phyloP scores from a whole-genome alignment of 352 stramenopile genomes.

The Peronospora belbahrii region DNA sequence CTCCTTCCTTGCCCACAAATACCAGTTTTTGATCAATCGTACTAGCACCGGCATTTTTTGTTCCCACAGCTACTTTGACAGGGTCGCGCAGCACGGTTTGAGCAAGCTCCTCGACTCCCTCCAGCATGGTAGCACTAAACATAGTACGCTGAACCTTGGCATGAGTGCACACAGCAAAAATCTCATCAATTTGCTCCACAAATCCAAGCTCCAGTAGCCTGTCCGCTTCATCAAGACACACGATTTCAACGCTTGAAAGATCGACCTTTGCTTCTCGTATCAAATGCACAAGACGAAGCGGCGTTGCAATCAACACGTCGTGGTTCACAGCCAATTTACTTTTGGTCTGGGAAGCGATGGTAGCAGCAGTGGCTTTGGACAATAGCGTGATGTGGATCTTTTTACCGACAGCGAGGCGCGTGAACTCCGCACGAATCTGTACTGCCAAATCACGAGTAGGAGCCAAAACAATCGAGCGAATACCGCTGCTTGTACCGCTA shows the following conservation, averaged over 20 bases:
- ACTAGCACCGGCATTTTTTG: slow-evolving; percentile 78
- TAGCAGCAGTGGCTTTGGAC: slow-evolving; percentile 88
- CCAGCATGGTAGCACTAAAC: slow-evolving; percentile 97
- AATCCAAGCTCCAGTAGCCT: slow-evolving; percentile 96
- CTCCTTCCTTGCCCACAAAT: slow-evolving; percentile 98
- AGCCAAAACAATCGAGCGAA: slow-evolving; percentile 92
- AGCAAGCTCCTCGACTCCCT: slow-evolving; percentile 92
- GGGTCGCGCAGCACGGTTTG: slow-evolving; percentile 95
- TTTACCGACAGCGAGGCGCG: slow-evolving; percentile 79
- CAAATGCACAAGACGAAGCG: slow-evolving; percentile 90
- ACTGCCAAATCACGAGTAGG: slow-evolving; percentile 96
- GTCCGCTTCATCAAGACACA: slow-evolving; percentile 98
- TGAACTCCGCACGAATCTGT: slow-evolving; percentile 95
- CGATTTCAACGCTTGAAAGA: slow-evolving; percentile 81
- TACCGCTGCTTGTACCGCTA: slow-evolving; percentile 35
- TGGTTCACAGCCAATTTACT: slow-evolving; percentile 78
- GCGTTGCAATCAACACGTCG: slow-evolving; percentile 95
- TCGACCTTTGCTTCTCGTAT: slow-evolving; percentile 84
- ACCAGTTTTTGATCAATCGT: slow-evolving; percentile 93
- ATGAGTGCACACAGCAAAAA: slow-evolving; percentile 89
- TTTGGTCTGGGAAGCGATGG: slow-evolving; percentile 64
- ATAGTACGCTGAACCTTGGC: slow-evolving; percentile 88
- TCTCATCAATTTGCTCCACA: slow-evolving; percentile 95
- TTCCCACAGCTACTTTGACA: slow-evolving; percentile 92
- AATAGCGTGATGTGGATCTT: slow-evolving; percentile 88